phyloP scores from a whole-genome alignment of 345 rosid genomes.

The Turnera subulata region DNA sequence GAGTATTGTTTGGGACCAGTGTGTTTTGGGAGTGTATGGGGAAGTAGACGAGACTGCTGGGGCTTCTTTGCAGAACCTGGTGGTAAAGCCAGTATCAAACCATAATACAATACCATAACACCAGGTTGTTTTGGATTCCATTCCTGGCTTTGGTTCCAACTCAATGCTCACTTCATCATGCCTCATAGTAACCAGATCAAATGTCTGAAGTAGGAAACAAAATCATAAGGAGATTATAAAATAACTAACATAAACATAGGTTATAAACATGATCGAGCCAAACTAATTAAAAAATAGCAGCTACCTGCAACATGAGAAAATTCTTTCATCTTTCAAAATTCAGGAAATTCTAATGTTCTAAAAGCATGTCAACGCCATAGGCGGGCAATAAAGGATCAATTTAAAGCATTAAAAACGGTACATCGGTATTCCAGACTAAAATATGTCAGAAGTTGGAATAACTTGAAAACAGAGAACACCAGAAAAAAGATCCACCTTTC shows the following conservation, averaged over 20 bases:
- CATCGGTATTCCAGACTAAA: neutral
- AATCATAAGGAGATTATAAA: too few relatives aligned
- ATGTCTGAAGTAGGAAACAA: slow-evolving; percentile 40
- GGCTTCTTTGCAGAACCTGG: slow-evolving; percentile 82
- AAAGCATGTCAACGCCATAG: neutral
- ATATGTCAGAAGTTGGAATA: neutral
- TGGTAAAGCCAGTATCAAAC: slow-evolving; percentile 88
- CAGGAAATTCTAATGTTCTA: neutral
- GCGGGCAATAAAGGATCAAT: too few relatives aligned
- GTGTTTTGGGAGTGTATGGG: slow-evolving; percentile 75
- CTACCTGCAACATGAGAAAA: too few relatives aligned
- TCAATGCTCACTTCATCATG: slow-evolving; percentile 62
- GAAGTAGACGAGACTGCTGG: slow-evolving; percentile 82
- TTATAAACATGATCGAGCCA: too few relatives aligned
- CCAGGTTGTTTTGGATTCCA: slow-evolving; percentile 20
- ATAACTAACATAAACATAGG: too few relatives aligned
- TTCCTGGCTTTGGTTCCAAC: slow-evolving; percentile 31
- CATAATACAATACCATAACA: slow-evolving; percentile 84
- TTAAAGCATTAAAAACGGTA: too few relatives aligned
- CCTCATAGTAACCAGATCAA: slow-evolving; percentile 80
- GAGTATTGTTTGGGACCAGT: slow-evolving; percentile 87
- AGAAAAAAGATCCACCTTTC: neutral
- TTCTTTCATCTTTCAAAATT: too few relatives aligned
- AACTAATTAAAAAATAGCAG: too few relatives aligned
- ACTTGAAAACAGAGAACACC: neutral